Percentiles rank a stretch among this genome's conserved stretches.
These are phyloP conservation scores for Bisporella sp. DNA, from an alignment of 2,329 filamentous ascomycete species.

Conservation along the genomic window DNA sequence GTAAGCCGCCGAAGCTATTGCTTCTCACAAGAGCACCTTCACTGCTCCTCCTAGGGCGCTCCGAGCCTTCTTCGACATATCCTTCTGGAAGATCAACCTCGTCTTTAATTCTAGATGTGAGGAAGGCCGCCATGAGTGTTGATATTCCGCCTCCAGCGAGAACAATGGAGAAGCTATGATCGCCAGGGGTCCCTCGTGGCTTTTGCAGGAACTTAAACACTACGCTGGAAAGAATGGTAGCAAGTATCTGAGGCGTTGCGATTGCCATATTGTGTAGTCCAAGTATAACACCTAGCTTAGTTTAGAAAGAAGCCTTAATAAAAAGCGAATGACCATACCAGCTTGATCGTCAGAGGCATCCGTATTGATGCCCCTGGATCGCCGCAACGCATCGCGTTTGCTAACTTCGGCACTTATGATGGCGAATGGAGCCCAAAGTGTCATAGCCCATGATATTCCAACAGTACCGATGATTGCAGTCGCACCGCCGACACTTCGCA, in stretches of 20 bases:
- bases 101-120: constrained; percentile 34
- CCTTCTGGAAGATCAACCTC: constrained; percentile 22
- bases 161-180: constrained; percentile 82
- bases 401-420: constrained; percentile 92
- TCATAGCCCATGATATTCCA: constrained; percentile 87
- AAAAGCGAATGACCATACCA: background rate
- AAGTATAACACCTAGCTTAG: constrained; percentile 60
- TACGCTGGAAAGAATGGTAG: constrained; percentile 74
- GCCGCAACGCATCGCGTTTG: constrained; percentile 64
- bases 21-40: constrained; percentile 8
- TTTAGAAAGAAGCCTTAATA: background rate
- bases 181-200: constrained; percentile 74
- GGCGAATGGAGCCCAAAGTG: constrained; percentile 91
- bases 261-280: constrained; percentile 96
- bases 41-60: constrained; percentile 4
- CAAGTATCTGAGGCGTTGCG: constrained; percentile 83
- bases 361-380: constrained; percentile 29
- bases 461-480: constrained; percentile 74
- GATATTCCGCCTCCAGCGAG: constrained; percentile 76
- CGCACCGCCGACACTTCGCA: constrained; percentile 62
- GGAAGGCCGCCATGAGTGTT: constrained; percentile 68
- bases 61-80: constrained; percentile 5
- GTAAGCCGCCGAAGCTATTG: constrained; percentile 11
- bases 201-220: constrained; percentile 87
- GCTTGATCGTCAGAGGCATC: constrained; percentile 13